These are phyloP conservation scores for Posidonia australis DNA, from an alignment of 106 monocot species.

Conservation along the genomic window DNA sequence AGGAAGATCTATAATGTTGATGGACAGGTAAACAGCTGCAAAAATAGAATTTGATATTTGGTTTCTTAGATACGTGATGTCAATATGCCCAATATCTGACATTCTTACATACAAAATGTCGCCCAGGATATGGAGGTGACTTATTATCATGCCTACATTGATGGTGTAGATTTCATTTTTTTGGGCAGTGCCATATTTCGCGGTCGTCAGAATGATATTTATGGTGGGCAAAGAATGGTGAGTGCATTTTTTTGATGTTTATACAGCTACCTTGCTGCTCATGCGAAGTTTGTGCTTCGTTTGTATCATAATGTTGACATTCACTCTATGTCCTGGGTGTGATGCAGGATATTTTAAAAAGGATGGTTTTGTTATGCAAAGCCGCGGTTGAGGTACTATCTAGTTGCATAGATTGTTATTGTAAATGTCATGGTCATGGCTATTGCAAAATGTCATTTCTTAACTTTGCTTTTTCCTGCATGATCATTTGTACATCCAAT, in stretches of 20 bases:
- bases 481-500: too few relatives aligned
- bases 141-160: conserved; percentile 69
- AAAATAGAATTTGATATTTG: not conserved
- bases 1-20: conserved; percentile 47
- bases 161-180: conserved; percentile 92
- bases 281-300: too few relatives aligned
- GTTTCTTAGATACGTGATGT: too few relatives aligned
- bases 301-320: too few relatives aligned
- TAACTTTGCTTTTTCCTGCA: too few relatives aligned
- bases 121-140: conserved; percentile 75
- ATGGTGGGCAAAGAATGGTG: conserved; percentile 62
- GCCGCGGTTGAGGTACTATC: conserved; percentile 77
- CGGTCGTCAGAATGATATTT: conserved; percentile 43
- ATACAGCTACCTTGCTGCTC: too few relatives aligned
- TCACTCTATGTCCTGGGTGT: not conserved
- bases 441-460: too few relatives aligned
- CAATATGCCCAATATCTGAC: too few relatives aligned
- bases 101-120: too few relatives aligned
- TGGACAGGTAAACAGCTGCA: conserved; percentile 52
- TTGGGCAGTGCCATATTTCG: conserved; percentile 46
- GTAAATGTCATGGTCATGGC: too few relatives aligned
- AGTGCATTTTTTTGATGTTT: not conserved
- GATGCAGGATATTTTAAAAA: conserved; percentile 63
- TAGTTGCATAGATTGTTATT: not conserved
- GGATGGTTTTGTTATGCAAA: conserved; percentile 88